These are phyloP conservation scores for Rhododendron molle DNA, from an alignment of 148 eudicot genomes.

Conservation along the genomic window DNA sequence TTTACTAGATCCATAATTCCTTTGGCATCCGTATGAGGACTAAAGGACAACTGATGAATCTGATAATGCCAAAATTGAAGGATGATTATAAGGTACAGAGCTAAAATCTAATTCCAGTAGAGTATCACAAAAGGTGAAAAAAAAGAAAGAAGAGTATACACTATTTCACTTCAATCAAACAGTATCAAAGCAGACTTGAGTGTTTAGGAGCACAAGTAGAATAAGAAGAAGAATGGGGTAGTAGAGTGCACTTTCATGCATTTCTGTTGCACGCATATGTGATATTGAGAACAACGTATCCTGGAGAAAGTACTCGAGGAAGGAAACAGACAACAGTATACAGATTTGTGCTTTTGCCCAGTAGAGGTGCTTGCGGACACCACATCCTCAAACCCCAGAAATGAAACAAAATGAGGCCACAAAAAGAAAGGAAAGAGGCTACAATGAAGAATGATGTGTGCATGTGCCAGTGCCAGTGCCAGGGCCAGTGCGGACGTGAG, in stretches of 20 bases:
- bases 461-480: neutral
- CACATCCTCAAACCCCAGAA: neutral
- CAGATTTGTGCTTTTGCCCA: neutral
- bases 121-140: too few species aligned
- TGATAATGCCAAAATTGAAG: conserved; percentile 17
- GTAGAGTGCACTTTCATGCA: neutral
- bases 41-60: conserved; percentile 85
- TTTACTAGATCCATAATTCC: conserved; percentile 95
- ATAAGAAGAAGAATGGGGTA: neutral
- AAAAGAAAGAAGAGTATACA: neutral
- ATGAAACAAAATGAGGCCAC: neutral
- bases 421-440: neutral
- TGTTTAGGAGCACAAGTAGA: neutral
- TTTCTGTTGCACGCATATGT: neutral
- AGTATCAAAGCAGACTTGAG: neutral
- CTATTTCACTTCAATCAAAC: neutral
- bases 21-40: conserved; percentile 94
- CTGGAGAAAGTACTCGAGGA: neutral
- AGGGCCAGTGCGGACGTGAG: neutral
- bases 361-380: neutral
- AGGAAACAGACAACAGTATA: neutral
- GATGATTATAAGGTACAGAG: neutral
- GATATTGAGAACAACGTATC: neutral
- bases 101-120: neutral
- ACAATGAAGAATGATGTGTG: neutral